Evolutionary conservation across 306 rosid genomes (phyloP).

Genomic region (Glycyrrhiza uralensis): DNA sequence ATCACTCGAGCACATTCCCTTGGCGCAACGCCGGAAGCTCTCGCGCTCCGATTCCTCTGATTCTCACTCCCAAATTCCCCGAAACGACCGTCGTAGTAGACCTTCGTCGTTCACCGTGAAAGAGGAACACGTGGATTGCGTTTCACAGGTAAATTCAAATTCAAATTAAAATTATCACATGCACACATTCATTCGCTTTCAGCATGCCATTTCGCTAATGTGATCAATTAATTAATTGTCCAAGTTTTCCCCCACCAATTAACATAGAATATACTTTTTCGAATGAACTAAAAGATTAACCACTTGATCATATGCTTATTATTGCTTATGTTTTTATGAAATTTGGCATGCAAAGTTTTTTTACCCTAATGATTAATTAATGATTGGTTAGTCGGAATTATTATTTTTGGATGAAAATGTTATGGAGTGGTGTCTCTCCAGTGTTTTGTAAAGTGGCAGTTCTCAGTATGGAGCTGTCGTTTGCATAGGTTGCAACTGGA

Average conservation of each 20-base stretch:
- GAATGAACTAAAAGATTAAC: not conserved
- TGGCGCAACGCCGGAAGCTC: conserved; percentile 31
- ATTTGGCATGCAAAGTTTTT: not conserved
- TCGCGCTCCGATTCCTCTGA: not conserved
- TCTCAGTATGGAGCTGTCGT: conserved; percentile 17
- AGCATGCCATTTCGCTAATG: not conserved
- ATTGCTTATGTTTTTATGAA: not conserved
- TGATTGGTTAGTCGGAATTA: not conserved
- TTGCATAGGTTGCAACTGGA: conserved; percentile 20
- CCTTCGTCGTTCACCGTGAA: conserved; percentile 11
- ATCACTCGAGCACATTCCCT: conserved; percentile 43
- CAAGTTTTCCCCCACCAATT: not conserved
- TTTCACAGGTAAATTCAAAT: conserved; percentile 38
- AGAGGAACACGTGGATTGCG: conserved; percentile 16
- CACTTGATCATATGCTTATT: not conserved
- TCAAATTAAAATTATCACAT: not conserved
- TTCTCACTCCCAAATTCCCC: not conserved
- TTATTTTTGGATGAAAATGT: not conserved
- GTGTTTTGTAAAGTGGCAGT: conserved; percentile 21
- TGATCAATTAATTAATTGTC: not conserved
- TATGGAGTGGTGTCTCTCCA: not conserved
- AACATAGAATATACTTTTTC: not conserved
- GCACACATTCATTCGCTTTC: not conserved
- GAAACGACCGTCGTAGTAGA: conserved; percentile 8
- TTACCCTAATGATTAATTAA: not conserved